Base-by-base conservation (phyloP, 495 filamentous ascomycete genomes). In the Trichoderma parareesei region DNA sequence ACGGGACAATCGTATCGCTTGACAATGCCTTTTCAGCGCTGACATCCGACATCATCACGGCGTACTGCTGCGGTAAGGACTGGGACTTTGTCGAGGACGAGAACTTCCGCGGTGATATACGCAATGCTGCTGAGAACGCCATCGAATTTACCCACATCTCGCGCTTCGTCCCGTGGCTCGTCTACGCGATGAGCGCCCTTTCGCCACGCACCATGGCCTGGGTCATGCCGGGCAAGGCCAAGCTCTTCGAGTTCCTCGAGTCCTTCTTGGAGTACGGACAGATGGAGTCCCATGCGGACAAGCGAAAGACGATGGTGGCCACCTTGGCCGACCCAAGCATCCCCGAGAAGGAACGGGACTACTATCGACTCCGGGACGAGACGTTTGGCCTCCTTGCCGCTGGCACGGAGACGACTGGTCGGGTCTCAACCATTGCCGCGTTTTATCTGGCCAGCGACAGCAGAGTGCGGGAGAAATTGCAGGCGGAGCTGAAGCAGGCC, bases 21-120 rank as follows among this genome's bases (percentile, higher is more conserved):
- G 71, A 77, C 55, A 64, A 63, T 1, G 75, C 73, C 2, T 79
- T 77, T 49, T 71, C 69, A 18, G 73, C 74, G 6, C 66, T 82
- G 16, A 78, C 78, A 0, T 73, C 73, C 10, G 81, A 84, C 67
- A 71, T 82, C 40, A 81, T 82, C 60, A 72, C 73, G 3, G 67
- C 76, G 13, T 83, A 80, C 66, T 71, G 72, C 20, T 72, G 70
- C 38, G 71, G 64, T 57, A 67, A 63, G 6, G 60, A 68, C 35
- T 62, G 37, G 9, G 33, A 65, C 4, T 70, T 68, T 57, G 65
- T 70, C 13, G 69, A 74, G 37, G 60, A 64, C 11, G 68, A 69
- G 10, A 68, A 75, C 63, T 74, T 76, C 62, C 61, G 67, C 49
- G 60, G 64, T 11, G 20, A 49, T 1, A 67, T 61, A 42, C 67